Evolutionary conservation across 2,329 filamentous ascomycete genomes (phyloP).

Genomic region (Apiospora pterosperma): DNA sequence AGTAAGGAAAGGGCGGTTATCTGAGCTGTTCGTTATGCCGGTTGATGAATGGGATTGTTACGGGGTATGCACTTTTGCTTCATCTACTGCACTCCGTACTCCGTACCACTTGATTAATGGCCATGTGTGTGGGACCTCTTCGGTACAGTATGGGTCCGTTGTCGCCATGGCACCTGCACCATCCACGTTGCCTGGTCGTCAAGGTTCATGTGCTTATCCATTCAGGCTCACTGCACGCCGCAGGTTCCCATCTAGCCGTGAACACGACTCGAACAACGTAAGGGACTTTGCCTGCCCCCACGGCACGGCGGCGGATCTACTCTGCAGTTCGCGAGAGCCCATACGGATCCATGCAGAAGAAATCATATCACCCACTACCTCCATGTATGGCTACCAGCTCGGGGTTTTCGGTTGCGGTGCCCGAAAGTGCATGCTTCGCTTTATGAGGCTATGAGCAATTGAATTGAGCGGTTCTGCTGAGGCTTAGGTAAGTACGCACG

Average conservation of each 20-base stretch:
- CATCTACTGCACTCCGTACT: background rate
- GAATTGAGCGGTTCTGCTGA: background rate
- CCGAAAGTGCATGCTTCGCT: background rate
- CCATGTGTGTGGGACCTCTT: background rate
- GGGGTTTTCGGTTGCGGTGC: background rate
- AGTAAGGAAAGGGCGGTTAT: background rate
- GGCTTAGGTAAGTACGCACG: background rate
- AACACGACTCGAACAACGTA: background rate
- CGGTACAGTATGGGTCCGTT: background rate
- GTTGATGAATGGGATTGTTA: background rate
- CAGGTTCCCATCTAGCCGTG: background rate
- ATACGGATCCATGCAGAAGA: background rate
- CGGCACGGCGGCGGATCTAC: background rate
- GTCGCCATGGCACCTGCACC: conserved; percentile 1
- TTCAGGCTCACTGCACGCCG: background rate
- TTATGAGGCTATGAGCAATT: background rate
- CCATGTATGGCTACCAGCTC: background rate
- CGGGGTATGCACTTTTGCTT: background rate
- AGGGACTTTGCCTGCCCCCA: conserved; percentile 1
- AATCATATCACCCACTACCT: background rate
- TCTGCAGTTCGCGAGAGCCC: background rate
- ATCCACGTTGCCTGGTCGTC: conserved; percentile 1
- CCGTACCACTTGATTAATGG: background rate
- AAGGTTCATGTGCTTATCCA: background rate
- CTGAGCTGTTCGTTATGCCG: background rate